A percentile compares a stretch with the other conserved stretches of the same genome.
These are phyloP conservation scores for Astrothelium subdiscretum DNA, from an alignment of 495 filamentous ascomycete species.

Conservation along the genomic window DNA sequence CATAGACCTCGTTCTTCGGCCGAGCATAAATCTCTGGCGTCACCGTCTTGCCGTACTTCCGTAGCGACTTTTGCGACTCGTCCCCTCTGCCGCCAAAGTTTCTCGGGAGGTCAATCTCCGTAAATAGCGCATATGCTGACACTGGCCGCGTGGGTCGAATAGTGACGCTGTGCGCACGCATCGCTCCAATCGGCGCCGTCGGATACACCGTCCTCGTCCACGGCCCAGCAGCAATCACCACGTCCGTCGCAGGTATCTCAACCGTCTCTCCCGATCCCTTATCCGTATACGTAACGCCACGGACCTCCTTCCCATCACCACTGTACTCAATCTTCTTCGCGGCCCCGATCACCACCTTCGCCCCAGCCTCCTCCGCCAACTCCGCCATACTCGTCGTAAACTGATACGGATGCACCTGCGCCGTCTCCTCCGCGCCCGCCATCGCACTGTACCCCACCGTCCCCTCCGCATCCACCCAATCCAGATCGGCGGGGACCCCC, in stretches of 20 bases:
- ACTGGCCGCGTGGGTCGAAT: constrained; percentile 63
- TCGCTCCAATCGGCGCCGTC: constrained; percentile 61
- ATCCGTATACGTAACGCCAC: constrained; percentile 55
- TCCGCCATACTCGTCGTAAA: constrained; percentile 83
- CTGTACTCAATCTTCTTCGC: constrained; percentile 51
- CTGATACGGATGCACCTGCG: constrained; percentile 87
- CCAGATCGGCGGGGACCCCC: constrained; percentile 63
- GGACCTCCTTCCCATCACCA: constrained; percentile 34
- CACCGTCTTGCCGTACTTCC: constrained; percentile 42
- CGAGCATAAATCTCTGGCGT: constrained; percentile 91
- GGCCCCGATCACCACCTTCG: constrained; percentile 55
- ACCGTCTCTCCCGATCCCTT: constrained; percentile 31
- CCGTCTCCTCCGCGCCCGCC: constrained; percentile 67
- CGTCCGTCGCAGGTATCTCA: constrained; percentile 60
- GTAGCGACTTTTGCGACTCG: constrained; percentile 33
- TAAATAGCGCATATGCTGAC: constrained; percentile 82
- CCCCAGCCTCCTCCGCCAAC: constrained; percentile 55
- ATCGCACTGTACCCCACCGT: constrained; percentile 68
- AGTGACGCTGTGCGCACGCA: constrained; percentile 84
- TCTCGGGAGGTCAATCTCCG: constrained; percentile 66
- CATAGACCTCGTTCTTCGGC: constrained; percentile 80
- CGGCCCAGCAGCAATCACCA: constrained; percentile 77
- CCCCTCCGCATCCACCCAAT: constrained; percentile 68
- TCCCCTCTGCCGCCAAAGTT: constrained; percentile 27
- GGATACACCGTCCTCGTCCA: constrained; percentile 75